Conservation (phyloP, 306 rosid species). For the Quercus agrifolia region DNA sequence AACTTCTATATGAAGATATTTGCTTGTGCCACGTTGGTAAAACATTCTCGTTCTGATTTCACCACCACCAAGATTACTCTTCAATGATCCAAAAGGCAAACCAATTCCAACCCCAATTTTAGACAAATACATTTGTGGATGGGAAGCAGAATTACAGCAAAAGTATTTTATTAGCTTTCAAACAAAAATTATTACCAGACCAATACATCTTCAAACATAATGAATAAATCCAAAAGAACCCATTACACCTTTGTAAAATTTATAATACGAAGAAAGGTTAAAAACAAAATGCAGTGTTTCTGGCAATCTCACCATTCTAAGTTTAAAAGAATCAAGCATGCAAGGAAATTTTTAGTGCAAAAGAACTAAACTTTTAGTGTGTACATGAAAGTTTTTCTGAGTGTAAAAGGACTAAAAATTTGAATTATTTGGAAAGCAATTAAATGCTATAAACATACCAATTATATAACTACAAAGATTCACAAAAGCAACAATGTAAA, state of each 20-base stretch:
- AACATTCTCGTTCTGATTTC: background rate
- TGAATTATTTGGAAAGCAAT: background rate
- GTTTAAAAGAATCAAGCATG: background rate
- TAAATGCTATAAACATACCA: background rate
- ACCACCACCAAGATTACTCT: background rate
- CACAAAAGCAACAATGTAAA: background rate
- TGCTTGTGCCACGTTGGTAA: conserved; percentile 13
- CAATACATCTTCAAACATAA: background rate
- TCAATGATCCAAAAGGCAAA: conserved; percentile 12
- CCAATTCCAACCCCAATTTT: conserved; percentile 1
- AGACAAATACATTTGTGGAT: background rate
- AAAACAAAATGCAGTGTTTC: background rate
- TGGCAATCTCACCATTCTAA: background rate
- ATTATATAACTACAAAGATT: background rate
- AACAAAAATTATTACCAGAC: background rate
- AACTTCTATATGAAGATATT: conserved; percentile 18
- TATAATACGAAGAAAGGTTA: background rate
- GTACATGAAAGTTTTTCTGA: background rate
- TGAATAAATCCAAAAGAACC: background rate
- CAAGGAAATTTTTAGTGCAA: background rate
- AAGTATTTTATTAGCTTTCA: background rate
- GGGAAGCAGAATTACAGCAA: background rate
- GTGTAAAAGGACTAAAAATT: background rate
- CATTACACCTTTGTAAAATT: background rate
- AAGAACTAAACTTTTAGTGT: background rate